Evolutionary conservation across 768 basidiomycete species (phyloP), one percentile per base, ranked within the genome.

Genomic region (Hirschioporus abietinus): DNA sequence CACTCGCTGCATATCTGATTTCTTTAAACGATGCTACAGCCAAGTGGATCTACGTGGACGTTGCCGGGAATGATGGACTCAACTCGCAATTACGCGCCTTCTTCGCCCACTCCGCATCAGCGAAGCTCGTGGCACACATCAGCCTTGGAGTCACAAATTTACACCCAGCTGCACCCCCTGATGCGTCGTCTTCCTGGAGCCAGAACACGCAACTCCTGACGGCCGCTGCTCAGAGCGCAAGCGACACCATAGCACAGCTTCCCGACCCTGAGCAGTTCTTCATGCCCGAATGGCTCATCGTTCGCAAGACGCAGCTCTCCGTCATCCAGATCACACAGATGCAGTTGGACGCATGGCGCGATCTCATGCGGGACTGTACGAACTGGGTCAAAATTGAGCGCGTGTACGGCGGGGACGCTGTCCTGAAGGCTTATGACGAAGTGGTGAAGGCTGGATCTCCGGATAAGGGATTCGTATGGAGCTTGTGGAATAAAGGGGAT

Each of bases 281-380:
- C 75, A 88, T 86, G 86, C 81, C 82, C 1, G 86, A 88, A 73
- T 90, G 89, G 89, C 77, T 90, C 1, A 78, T 82, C 58, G 76
- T 81, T 24, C 86, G 88, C 17, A 80, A 77, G 70, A 76, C 77
- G 62, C 80, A 87, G 68, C 75, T 88, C 1, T 73, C 82, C 0
- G 69, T 81, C 0, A 62, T 71, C 15, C 80, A 85, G 66, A 87
- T 90, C 63, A 79, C 81, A 58, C 65, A 64, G 10, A 71, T 83
- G 68, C 89, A 90, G 71, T 76, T 79, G 60, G 61, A 74, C 10
- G 89, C 86, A 7, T 90, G 89, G 89, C 76, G 72, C n/a, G 81
- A 77, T 27, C 72, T 90, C 64, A 86, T 90, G 84, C 70, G 67
- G 58, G 86, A 88, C 68, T 84, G 86, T 68, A 68, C 68, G 42